Percentiles rank a stretch among this genome's conserved stretches.
Evolutionary conservation across 495 filamentous ascomycete species (phyloP).

Genomic region (Hypoxylon lienhwacheense): DNA sequence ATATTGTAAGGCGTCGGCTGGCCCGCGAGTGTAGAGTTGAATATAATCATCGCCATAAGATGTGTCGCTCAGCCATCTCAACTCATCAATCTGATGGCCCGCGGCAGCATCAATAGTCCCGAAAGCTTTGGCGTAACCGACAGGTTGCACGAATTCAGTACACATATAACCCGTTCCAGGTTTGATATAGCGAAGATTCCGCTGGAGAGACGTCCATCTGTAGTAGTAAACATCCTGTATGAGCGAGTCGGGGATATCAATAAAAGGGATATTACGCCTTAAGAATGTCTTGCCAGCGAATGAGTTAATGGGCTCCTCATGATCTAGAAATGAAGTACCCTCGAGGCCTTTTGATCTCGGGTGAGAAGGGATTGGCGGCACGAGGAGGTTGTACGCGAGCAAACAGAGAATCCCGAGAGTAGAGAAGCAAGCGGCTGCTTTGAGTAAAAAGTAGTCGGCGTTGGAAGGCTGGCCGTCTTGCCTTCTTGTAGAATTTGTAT

Average conservation of each 20-base stretch:
- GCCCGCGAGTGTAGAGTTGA: constrained; percentile 47
- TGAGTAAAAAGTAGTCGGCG: constrained; percentile 20
- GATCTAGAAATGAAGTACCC: constrained; percentile 39
- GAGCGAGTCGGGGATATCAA: constrained; percentile 50
- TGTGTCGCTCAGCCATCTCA: constrained; percentile 48
- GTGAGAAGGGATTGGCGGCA: neutral
- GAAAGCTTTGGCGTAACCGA: constrained; percentile 42
- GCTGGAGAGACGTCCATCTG: constrained; percentile 46
- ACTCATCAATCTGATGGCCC: constrained; percentile 51
- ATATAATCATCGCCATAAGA: constrained; percentile 48
- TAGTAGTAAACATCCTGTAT: constrained; percentile 54
- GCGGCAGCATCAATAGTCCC: constrained; percentile 48
- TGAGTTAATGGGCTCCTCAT: constrained; percentile 38
- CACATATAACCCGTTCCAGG: constrained; percentile 49
- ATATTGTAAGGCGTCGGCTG: constrained; percentile 46
- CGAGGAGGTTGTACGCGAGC: constrained; percentile 8
- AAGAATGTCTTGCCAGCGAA: constrained; percentile 39
- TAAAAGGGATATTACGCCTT: constrained; percentile 50
- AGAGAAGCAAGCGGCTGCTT: constrained; percentile 13
- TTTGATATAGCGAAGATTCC: constrained; percentile 46
- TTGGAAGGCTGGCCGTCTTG: constrained; percentile 10
- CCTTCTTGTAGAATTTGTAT: neutral
- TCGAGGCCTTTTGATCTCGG: neutral
- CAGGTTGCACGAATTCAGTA: constrained; percentile 49
- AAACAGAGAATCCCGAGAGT: constrained; percentile 18